Conservation (phyloP, 176 grass and related monocot genomes). For the Puya raimondii region DNA sequence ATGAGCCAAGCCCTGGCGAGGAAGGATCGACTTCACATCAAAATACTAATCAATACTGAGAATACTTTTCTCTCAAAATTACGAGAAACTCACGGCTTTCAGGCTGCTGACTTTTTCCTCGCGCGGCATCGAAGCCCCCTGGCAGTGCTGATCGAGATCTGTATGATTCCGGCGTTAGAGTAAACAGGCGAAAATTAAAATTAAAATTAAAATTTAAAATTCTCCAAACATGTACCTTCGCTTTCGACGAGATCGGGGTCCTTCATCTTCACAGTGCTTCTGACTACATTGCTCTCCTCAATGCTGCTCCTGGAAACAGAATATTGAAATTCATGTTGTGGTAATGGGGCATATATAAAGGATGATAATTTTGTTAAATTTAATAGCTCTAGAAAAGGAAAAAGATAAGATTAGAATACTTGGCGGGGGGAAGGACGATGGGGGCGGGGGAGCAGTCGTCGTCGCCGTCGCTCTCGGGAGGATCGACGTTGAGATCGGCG, state of each 20-base stretch:
- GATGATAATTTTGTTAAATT: no score
- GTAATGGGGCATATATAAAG: background rate
- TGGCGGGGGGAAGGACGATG: constrained; percentile 28
- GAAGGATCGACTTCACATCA: constrained; percentile 16
- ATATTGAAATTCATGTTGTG: background rate
- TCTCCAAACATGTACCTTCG: constrained; percentile 44
- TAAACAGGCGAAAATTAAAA: background rate
- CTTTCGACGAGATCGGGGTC: constrained; percentile 67
- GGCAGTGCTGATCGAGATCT: constrained; percentile 87
- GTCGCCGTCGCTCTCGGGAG: constrained; percentile 78
- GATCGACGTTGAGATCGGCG: constrained; percentile 75
- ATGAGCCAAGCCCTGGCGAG: constrained; percentile 74
- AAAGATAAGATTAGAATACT: constrained; percentile 18
- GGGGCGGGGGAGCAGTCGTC: constrained; percentile 54
- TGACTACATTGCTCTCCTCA: constrained; percentile 39
- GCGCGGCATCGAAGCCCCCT: constrained; percentile 57
- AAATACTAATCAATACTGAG: constrained; percentile 1
- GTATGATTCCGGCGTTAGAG: background rate
- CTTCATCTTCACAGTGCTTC: constrained; percentile 34
- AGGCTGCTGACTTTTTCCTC: constrained; percentile 97
- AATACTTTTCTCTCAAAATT: background rate
- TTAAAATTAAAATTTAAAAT: constrained; percentile 18
- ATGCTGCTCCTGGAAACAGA: background rate
- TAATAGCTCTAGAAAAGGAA: background rate
- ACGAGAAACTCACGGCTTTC: constrained; percentile 63